A percentile compares a stretch with the other conserved stretches of the same genome.
These are phyloP conservation scores for Cladosporium sp. DNA, from an alignment of 2,329 filamentous ascomycete species.

Conservation along the genomic window DNA sequence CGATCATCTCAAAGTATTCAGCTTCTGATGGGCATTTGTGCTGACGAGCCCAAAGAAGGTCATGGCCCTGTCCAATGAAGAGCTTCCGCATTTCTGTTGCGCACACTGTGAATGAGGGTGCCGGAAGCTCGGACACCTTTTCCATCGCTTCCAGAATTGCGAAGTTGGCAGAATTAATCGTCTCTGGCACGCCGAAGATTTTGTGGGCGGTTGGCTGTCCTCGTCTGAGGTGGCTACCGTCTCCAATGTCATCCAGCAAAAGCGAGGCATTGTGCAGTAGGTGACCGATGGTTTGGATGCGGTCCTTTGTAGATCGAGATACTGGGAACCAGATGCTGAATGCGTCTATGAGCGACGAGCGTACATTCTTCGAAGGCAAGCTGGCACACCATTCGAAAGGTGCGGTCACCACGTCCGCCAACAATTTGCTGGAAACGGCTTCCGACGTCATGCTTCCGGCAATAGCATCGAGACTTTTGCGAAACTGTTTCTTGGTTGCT, in stretches of 20 bases:
- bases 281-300: not conserved
- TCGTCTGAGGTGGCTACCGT: not conserved
- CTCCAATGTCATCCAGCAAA: slow-evolving; percentile 3
- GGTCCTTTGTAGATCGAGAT: not conserved
- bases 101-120: not conserved
- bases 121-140: not conserved
- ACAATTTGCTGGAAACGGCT: not conserved
- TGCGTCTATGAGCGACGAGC: slow-evolving; percentile 3
- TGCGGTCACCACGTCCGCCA: not conserved
- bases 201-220: not conserved
- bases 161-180: slow-evolving; percentile 4
- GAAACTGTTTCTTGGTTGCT: not conserved
- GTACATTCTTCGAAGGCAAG: not conserved
- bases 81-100: not conserved
- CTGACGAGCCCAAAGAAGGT: slow-evolving; percentile 4
- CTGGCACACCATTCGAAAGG: slow-evolving; percentile 4
- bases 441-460: not conserved
- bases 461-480: not conserved
- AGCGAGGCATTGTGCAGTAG: not conserved
- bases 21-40: not conserved
- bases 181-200: not conserved
- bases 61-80: not conserved
- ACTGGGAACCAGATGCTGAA: slow-evolving; percentile 1
- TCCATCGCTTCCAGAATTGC: not conserved
- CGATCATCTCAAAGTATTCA: slow-evolving; percentile 2